phyloP scores from a whole-genome alignment of 2,329 filamentous ascomycete genomes.

The Penicillium sp. region DNA sequence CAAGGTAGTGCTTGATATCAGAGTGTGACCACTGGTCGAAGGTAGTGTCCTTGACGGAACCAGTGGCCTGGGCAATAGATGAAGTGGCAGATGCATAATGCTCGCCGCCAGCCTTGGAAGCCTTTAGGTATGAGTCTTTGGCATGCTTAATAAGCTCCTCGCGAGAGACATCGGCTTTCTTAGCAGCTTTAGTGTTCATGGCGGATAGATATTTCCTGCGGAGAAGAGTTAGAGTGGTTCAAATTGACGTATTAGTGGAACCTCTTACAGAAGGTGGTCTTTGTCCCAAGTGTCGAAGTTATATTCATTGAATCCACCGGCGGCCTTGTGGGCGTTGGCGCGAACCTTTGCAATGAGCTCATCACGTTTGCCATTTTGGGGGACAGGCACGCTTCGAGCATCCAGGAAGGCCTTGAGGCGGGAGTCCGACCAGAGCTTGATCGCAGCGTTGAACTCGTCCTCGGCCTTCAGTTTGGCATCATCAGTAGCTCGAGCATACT shows the following conservation, averaged over 20 bases:
- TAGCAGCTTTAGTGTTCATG: constrained; percentile 58
- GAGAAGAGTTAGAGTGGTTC: constrained; percentile 47
- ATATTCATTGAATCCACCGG: constrained; percentile 71
- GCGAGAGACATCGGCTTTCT: constrained; percentile 68
- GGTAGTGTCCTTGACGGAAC: constrained; percentile 64
- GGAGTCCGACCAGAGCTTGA: constrained; percentile 72
- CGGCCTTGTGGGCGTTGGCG: constrained; percentile 71
- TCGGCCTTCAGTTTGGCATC: constrained; percentile 65
- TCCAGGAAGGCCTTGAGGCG: constrained; percentile 79
- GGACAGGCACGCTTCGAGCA: constrained; percentile 74
- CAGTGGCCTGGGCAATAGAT: constrained; percentile 69
- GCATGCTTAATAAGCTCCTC: constrained; percentile 71
- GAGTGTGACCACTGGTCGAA: constrained; percentile 74
- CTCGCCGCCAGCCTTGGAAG: constrained; percentile 51
- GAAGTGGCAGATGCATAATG: constrained; percentile 69
- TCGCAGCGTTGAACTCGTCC: constrained; percentile 68
- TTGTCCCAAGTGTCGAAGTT: constrained; percentile 77
- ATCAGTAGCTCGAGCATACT: constrained; percentile 76
- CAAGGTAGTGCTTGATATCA: constrained; percentile 78
- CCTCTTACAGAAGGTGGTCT: constrained; percentile 66
- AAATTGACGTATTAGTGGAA: neutral
- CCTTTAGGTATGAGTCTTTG: constrained; percentile 51
- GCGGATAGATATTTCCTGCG: constrained; percentile 53
- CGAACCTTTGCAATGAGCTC: constrained; percentile 76
- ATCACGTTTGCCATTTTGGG: constrained; percentile 71